Evolutionary conservation across 495 filamentous ascomycete species (phyloP), one percentile per base, ranked within the genome.

Genomic region (Penicillium cinerascens): DNA sequence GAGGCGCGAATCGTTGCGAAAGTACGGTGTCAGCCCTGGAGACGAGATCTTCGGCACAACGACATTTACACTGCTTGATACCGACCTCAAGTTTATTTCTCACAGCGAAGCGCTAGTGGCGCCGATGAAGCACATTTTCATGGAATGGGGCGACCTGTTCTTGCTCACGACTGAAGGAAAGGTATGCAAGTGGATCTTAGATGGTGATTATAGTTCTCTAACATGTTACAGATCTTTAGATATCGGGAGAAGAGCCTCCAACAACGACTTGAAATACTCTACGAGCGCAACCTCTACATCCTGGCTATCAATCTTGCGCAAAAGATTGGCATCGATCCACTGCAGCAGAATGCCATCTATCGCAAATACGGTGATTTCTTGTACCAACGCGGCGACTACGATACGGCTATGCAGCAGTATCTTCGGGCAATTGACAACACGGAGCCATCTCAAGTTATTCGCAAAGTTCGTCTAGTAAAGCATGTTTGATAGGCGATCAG

Each of bases 321-420:
- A 60, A 96, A 95, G 65, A 83, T 82, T 37, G 88, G 89, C 13
- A 76, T 87, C 18, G 89, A 92, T 66, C 59, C 76, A 10, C 67
- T 83, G 17, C 90, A 96, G 64, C 89, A 93, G 42, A 96, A 95
- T 63, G 79, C 88, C 39, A 97, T 98, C 47, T 92, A 88, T 58
- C 84, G 95, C 49, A 92, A 85, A 69, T 97, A 95, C 68, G 93
- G 93, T 9, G 95, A 98, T 64, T 92, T 88, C 54, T 71, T 97
- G n/a, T 96, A 98, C 60, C 90, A 93, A 61, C 93, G 91, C 60
- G 87, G 86, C 3, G 91, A 96, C 63, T 97, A 91, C 63, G 92
- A 98, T 63, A 91, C 87, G 17, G 95, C 93, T 10, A 98, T 98
- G 95, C 88, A 95, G 65, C 93, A 96, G 67, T 98, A 97, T 65